A percentile compares a stretch with the other conserved stretches of the same genome.
These are phyloP conservation scores for Stemphylium lycopersici DNA, from an alignment of 2,329 filamentous ascomycete species.

Conservation along the genomic window DNA sequence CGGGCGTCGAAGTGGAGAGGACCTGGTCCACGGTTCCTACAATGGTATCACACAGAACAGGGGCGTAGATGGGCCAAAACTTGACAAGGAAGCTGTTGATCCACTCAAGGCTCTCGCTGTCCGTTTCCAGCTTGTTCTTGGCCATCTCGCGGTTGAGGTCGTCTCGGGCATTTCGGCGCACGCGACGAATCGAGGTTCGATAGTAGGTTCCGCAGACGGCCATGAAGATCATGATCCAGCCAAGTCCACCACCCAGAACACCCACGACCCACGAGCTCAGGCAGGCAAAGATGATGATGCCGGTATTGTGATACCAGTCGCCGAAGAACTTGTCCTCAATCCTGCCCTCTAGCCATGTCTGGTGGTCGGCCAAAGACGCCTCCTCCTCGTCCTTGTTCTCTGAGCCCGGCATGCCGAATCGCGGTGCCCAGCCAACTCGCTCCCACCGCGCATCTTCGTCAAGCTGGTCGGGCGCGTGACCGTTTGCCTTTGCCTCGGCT, in stretches of 20 bases:
- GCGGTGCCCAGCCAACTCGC: conserved; percentile 84
- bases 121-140: conserved; percentile 84
- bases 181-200: conserved; percentile 88
- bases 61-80: conserved; percentile 99
- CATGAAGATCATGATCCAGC: conserved; percentile 94
- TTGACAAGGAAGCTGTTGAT: conserved; percentile 99
- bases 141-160: conserved; percentile 89
- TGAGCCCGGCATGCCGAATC: conserved; percentile 66
- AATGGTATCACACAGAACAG: conserved; percentile 88
- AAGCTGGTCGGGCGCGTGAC: conserved; percentile 61
- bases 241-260: conserved; percentile 85
- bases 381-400: conserved; percentile 64
- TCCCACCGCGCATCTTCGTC: conserved; percentile 57
- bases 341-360: conserved; percentile 83
- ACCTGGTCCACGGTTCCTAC: conserved; percentile 96
- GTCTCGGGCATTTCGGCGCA: conserved; percentile 94
- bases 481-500: conserved; percentile 56
- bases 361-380: conserved; percentile 78
- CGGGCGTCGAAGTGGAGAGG: conserved; percentile 86
- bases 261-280: conserved; percentile 89
- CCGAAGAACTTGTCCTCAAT: conserved; percentile 91
- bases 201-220: conserved; percentile 93
- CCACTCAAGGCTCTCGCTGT: conserved; percentile 94
- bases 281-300: conserved; percentile 91
- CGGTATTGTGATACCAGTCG: conserved; percentile 98